Percentiles rank a stretch among this genome's conserved stretches.
These are phyloP conservation scores for Eutrema heterophyllum DNA, from an alignment of 345 rosid genomes.

Conservation along the genomic window DNA sequence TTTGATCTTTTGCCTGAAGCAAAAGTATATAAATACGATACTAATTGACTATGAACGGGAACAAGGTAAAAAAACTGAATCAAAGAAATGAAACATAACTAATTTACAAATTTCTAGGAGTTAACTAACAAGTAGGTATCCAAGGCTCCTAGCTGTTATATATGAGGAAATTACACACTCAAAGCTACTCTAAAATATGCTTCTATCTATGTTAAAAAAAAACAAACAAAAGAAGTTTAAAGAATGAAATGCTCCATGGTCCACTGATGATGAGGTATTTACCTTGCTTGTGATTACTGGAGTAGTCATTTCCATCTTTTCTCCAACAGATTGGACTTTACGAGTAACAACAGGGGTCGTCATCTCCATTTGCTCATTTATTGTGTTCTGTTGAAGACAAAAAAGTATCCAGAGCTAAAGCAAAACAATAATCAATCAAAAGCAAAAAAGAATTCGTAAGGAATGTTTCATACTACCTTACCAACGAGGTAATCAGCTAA, in stretches of 20 bases:
- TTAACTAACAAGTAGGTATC: neutral
- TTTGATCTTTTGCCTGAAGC: constrained; percentile 49
- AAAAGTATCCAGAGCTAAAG: neutral
- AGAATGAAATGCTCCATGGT: neutral
- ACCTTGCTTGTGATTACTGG: constrained; percentile 86
- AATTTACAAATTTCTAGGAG: neutral
- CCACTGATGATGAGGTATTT: neutral
- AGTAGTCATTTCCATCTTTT: constrained; percentile 89
- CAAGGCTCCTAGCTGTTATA: neutral
- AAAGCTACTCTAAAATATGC: neutral
- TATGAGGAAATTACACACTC: neutral
- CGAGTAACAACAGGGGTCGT: constrained; percentile 82
- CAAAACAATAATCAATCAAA: constrained; percentile 15
- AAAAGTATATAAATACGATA: neutral
- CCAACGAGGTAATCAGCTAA: constrained; percentile 94
- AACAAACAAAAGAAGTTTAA: neutral
- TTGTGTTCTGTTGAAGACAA: constrained; percentile 47
- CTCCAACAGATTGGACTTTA: constrained; percentile 55
- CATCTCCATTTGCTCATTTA: constrained; percentile 78
- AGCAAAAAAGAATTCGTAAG: neutral
- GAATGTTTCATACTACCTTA: constrained; percentile 51
- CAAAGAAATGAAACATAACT: neutral
- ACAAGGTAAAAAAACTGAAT: neutral
- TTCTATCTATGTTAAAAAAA: neutral
- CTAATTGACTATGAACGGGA: neutral